Evolutionary conservation across 805 yeast species (phyloP), one percentile per base, ranked within the genome.

Genomic region (Candida quercuum): DNA sequence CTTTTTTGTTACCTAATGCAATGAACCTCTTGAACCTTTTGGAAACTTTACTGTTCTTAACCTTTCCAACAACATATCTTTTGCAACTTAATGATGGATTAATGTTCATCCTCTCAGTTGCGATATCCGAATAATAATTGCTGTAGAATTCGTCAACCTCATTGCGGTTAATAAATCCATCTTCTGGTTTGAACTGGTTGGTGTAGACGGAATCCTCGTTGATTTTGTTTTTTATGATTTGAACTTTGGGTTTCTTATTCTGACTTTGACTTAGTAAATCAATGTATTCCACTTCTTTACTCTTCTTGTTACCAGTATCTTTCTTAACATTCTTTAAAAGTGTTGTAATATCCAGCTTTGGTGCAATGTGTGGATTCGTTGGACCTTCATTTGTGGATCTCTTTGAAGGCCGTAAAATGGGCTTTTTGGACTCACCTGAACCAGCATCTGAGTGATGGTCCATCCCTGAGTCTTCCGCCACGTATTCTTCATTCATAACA

Each of bases 61-160:
- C 20, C 11, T 36, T 33, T 3, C 46, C 48, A 31, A 16, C 25
- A 1, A 37, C 40, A 15, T 40, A 37, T 20, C 48, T 32, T 28
- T 33, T 43, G 3, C 38, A 42, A 2, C 49, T 36, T 2, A 29
- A 13, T 17, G 33, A 18, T n/a, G 52, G 54, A 25, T 51, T 41
- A 4, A 36, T 17, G 12, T 15, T 21, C 8, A 48, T 13, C 4
- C 13, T 13, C 29, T 24, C 29, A 24, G 31, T 28, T 24, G 25
- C 39, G 6, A 32, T 38, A 3, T 34, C 30, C 8, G 44, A 36
- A 19, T 35, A 41, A 27, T 39, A 42, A 11, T 32, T 38, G 10
- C 48, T 39, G 26, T 49, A 40, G 32, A 52, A 52, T n/a, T 41
- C 42, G 3, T 33, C 38, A 6, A 35, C 29, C 20, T 52, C 56